Evolutionary conservation across 2,329 filamentous ascomycete genomes (phyloP).

Genomic region (Furcasterigmium sp.): DNA sequence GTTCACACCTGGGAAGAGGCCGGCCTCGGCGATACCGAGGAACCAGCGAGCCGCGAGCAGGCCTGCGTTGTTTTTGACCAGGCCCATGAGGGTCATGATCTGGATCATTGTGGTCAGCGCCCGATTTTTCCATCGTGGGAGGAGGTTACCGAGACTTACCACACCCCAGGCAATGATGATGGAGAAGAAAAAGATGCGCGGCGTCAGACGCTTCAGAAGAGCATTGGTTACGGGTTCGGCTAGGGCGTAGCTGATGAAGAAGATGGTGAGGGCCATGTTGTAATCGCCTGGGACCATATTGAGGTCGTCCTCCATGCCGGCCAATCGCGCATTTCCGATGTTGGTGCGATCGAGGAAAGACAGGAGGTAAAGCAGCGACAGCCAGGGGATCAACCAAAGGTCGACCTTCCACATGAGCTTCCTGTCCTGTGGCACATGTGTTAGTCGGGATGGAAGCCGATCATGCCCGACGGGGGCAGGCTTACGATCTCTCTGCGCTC

Average conservation of each 20-base stretch:
- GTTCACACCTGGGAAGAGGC: slow-evolving; percentile 61
- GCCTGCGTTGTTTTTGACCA: slow-evolving; percentile 36
- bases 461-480: slow-evolving; percentile 5
- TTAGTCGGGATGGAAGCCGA: slow-evolving; percentile 4
- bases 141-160: too few species aligned
- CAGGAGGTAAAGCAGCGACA: slow-evolving; percentile 24
- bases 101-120: too few species aligned
- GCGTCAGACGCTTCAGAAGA: slow-evolving; percentile 58
- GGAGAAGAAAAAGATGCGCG: slow-evolving; percentile 58
- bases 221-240: slow-evolving; percentile 62
- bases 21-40: slow-evolving; percentile 62
- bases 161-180: slow-evolving; percentile 51
- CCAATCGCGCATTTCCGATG: slow-evolving; percentile 19
- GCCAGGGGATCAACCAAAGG: slow-evolving; percentile 54
- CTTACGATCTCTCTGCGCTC: slow-evolving; percentile 58
- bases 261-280: slow-evolving; percentile 55
- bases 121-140: too few species aligned
- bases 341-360: slow-evolving; percentile 22
- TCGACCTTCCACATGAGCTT: slow-evolving; percentile 59
- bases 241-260: slow-evolving; percentile 65
- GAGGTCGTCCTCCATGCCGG: slow-evolving; percentile 18
- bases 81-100: slow-evolving; percentile 43
- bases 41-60: slow-evolving; percentile 46
- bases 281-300: slow-evolving; percentile 41
- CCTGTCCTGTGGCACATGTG: slow-evolving; percentile 52